Percentiles rank a stretch among this genome's conserved stretches.
These are phyloP conservation scores for Debaryomyces sp. DNA, from an alignment of 1,139 yeast species.

Conservation along the genomic window DNA sequence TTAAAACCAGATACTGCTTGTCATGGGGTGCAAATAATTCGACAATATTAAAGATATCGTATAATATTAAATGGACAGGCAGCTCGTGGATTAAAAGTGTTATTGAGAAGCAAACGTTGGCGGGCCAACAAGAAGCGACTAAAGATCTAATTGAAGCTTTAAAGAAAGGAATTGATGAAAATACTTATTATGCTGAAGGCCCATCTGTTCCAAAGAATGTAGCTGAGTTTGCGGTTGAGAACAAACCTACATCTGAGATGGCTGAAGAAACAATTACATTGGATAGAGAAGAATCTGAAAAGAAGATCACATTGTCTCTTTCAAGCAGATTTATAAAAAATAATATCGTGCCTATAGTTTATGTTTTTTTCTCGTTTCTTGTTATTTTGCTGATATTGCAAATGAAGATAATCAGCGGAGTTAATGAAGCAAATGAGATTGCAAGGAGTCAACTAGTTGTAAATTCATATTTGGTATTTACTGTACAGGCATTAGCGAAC, in stretches of 20 bases:
- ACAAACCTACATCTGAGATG: background rate
- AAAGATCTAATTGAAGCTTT: conserved; percentile 34
- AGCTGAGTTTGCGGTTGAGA: background rate
- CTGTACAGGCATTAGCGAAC: conserved; percentile 12
- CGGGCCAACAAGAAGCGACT: conserved; percentile 51
- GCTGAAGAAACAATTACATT: conserved; percentile 9
- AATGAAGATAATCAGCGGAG: conserved; percentile 20
- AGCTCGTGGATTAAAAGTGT: conserved; percentile 58
- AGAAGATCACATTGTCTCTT: conserved; percentile 5
- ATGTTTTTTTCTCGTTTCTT: conserved; percentile 24
- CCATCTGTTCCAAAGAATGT: conserved; percentile 14
- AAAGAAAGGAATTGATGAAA: conserved; percentile 28
- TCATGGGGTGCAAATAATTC: conserved; percentile 49
- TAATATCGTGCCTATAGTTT: conserved; percentile 21
- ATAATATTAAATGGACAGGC: conserved; percentile 55
- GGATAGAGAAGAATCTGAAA: background rate
- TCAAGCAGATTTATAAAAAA: conserved; percentile 16
- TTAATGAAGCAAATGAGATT: conserved; percentile 29
- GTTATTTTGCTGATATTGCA: conserved; percentile 27
- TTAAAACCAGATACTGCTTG: conserved; percentile 50
- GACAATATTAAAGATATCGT: conserved; percentile 48
- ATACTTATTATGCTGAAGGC: conserved; percentile 26
- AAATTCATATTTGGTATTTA: conserved; percentile 23
- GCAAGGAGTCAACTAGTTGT: conserved; percentile 28
- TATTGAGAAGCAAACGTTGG: conserved; percentile 51